Conservation (phyloP, 257 asterid genomes). For the Lycium ferocissimum region DNA sequence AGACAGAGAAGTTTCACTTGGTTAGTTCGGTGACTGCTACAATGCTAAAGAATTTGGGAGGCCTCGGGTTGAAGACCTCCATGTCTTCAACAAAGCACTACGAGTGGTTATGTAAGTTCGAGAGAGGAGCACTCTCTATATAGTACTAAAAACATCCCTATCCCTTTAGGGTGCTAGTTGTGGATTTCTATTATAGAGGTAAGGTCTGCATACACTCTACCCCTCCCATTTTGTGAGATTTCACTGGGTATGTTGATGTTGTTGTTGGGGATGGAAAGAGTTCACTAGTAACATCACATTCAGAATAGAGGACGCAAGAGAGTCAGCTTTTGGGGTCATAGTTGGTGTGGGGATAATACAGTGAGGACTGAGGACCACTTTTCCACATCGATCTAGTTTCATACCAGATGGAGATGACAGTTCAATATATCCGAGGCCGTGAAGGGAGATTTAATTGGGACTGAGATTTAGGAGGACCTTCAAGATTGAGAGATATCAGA, state of each 20-base stretch:
- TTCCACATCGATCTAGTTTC: background rate
- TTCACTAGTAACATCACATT: background rate
- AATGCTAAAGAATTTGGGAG: background rate
- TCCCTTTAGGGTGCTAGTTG: background rate
- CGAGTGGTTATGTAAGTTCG: background rate
- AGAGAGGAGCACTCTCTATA: background rate
- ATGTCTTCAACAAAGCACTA: background rate
- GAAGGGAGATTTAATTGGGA: background rate
- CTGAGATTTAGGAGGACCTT: background rate
- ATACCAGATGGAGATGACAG: background rate
- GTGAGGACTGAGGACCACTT: background rate
- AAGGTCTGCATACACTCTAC: no score
- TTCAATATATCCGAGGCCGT: background rate
- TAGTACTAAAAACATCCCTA: conserved; percentile 17
- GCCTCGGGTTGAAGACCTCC: background rate
- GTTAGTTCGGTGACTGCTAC: background rate
- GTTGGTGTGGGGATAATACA: background rate
- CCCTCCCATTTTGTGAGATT: no score
- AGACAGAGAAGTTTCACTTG: background rate
- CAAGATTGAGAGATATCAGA: background rate
- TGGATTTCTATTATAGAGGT: background rate
- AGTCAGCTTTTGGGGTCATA: background rate
- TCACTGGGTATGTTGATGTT: no score
- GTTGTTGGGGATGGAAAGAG: background rate
- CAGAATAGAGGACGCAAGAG: background rate